phyloP scores from a whole-genome alignment of 139 green algal genomes.

The Nannochloris sp. region DNA sequence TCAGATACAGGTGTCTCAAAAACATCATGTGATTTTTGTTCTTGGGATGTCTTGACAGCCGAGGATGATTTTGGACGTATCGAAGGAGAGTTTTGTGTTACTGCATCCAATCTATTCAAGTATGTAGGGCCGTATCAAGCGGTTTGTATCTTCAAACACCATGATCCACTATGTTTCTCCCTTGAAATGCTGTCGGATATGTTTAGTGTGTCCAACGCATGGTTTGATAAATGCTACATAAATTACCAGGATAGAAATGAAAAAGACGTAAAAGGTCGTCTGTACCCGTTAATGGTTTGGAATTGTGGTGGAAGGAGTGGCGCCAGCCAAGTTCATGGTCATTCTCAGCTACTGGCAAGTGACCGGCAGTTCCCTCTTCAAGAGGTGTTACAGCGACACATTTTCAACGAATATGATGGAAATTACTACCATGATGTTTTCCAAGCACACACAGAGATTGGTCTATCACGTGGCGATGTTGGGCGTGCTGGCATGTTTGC shows the following conservation, averaged over 20 bases:
- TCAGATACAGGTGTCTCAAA: background rate
- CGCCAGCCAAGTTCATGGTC: constrained; percentile 51
- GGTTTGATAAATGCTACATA: constrained; percentile 33
- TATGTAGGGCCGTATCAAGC: constrained; percentile 63
- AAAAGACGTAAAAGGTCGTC: background rate
- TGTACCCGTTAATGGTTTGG: constrained; percentile 58
- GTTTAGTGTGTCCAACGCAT: constrained; percentile 35
- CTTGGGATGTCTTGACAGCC: constrained; percentile 49
- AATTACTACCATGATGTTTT: constrained; percentile 29
- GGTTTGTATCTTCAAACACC: constrained; percentile 71
- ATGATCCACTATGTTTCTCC: constrained; percentile 65
- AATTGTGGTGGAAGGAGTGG: constrained; percentile 50
- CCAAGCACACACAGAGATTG: constrained; percentile 19
- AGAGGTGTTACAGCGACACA: background rate
- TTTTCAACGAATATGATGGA: background rate
- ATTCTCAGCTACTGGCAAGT: constrained; percentile 48
- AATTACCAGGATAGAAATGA: background rate
- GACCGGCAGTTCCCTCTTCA: constrained; percentile 15
- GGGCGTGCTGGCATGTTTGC: background rate
- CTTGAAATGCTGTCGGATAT: constrained; percentile 44
- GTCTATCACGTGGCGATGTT: constrained; percentile 6
- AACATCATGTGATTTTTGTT: constrained; percentile 70
- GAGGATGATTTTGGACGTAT: constrained; percentile 46
- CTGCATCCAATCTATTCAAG: constrained; percentile 80
- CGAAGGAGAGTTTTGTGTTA: constrained; percentile 49